phyloP scores from a whole-genome alignment of 2,329 filamentous ascomycete species.

The Aspergillus costaricaensis region DNA sequence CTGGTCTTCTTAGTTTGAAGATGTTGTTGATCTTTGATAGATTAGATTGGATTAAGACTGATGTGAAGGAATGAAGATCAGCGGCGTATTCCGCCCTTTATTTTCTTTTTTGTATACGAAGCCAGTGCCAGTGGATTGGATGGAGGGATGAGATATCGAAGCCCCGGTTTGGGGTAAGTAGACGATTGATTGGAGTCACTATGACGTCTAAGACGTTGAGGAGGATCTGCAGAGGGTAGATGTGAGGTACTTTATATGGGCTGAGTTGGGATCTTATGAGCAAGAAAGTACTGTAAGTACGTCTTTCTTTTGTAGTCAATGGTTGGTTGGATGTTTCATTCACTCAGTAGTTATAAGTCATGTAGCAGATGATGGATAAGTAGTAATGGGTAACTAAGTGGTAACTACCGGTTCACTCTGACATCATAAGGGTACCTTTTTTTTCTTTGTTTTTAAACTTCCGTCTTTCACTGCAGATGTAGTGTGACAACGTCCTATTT shows the following conservation, averaged over 20 bases:
- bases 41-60: too few relatives aligned
- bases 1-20: too few relatives aligned
- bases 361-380: too few relatives aligned
- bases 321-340: neutral
- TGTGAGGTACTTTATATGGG: neutral
- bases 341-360: neutral
- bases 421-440: too few relatives aligned
- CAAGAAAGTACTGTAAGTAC: neutral
- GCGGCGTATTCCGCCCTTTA: neutral
- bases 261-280: neutral
- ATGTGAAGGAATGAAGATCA: too few relatives aligned
- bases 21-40: too few relatives aligned
- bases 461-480: too few relatives aligned
- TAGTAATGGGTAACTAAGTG: too few relatives aligned
- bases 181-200: conserved; percentile 1
- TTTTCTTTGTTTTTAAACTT: too few relatives aligned
- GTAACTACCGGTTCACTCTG: too few relatives aligned
- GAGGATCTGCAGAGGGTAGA: conserved; percentile 58
- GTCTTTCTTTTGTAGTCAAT: too few relatives aligned
- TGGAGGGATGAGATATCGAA: neutral
- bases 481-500: too few relatives aligned
- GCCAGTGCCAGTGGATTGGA: neutral
- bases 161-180: neutral
- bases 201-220: conserved; percentile 9
- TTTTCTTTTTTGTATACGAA: neutral